Evolutionary conservation across 2,329 filamentous ascomycete genomes (phyloP).

Genomic region (Colletotrichum tabaci): DNA sequence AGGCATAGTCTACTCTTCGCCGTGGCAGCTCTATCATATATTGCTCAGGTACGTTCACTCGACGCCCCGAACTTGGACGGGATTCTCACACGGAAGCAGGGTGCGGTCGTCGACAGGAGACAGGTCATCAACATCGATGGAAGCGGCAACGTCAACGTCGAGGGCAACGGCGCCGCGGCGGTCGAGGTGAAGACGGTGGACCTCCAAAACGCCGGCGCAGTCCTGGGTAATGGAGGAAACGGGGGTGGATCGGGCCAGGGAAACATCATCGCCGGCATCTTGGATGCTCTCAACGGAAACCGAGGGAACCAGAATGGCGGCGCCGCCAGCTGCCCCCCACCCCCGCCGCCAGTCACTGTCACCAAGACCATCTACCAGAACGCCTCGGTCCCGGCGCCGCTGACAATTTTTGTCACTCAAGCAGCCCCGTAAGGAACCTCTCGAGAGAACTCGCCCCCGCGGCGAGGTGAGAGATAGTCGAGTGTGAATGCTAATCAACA

Average conservation of each 20-base stretch:
- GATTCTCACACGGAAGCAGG: constrained; percentile 34
- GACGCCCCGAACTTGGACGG: background rate
- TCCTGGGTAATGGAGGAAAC: constrained; percentile 8
- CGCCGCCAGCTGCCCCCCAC: constrained; percentile 1
- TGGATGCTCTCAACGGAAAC: constrained; percentile 39
- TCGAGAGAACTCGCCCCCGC: background rate
- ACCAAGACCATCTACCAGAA: constrained; percentile 34
- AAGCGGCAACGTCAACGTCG: constrained; percentile 28
- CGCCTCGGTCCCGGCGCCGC: constrained; percentile 30
- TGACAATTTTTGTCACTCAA: constrained; percentile 39
- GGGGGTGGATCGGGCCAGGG: constrained; percentile 23
- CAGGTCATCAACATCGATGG: constrained; percentile 36
- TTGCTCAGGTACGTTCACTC: constrained; percentile 42
- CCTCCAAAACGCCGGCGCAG: constrained; percentile 6
- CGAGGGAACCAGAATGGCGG: constrained; percentile 25
- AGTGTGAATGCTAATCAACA: constrained; percentile 2
- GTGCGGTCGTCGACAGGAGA: constrained; percentile 37
- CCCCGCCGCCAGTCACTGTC: constrained; percentile 25
- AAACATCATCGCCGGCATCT: constrained; percentile 35
- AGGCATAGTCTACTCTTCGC: constrained; percentile 41
- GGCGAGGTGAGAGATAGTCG: background rate
- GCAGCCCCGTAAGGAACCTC: constrained; percentile 20
- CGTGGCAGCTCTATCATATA: constrained; percentile 43
- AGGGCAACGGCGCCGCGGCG: constrained; percentile 11
- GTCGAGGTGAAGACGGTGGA: constrained; percentile 37